These are phyloP conservation scores for Ceraceosorus bombacis DNA, from an alignment of 1,284 basidiomycete species.

Conservation along the genomic window DNA sequence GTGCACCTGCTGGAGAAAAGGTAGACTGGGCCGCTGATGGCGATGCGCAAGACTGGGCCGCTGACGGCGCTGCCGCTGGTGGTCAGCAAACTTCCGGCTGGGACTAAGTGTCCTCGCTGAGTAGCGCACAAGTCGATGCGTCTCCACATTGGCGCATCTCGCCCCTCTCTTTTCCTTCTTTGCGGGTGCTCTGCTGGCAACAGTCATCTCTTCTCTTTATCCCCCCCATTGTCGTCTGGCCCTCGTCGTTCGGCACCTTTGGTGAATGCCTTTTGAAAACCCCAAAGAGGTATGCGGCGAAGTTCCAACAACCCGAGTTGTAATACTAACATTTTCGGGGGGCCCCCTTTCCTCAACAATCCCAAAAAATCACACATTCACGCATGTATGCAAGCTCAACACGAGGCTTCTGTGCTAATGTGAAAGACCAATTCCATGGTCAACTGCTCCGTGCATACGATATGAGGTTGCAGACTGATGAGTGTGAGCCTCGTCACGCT, in stretches of 20 bases:
- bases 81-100: conserved; percentile 19
- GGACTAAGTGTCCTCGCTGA: conserved; percentile 18
- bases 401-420: no score
- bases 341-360: no score
- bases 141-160: conserved; percentile 1
- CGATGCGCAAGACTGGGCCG: conserved; percentile 46
- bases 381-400: no score
- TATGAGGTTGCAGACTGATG: no score
- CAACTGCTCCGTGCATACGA: no score
- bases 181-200: conserved; percentile 1
- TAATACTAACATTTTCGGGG: no score
- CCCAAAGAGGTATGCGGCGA: no score
- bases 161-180: not conserved
- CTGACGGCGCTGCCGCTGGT: conserved; percentile 28
- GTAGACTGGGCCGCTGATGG: conserved; percentile 71
- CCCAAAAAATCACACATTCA: no score
- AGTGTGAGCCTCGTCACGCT: no score
- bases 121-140: conserved; percentile 1
- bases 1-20: conserved; percentile 58
- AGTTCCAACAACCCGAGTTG: no score
- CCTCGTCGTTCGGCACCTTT: conserved; percentile 27
- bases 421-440: no score
- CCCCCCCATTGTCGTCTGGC: conserved; percentile 18
- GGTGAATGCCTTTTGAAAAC: not conserved
- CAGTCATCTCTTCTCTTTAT: conserved; percentile 11